Evolutionary conservation across 1,284 basidiomycete genomes (phyloP).

Genomic region (Leccinum fallax): DNA sequence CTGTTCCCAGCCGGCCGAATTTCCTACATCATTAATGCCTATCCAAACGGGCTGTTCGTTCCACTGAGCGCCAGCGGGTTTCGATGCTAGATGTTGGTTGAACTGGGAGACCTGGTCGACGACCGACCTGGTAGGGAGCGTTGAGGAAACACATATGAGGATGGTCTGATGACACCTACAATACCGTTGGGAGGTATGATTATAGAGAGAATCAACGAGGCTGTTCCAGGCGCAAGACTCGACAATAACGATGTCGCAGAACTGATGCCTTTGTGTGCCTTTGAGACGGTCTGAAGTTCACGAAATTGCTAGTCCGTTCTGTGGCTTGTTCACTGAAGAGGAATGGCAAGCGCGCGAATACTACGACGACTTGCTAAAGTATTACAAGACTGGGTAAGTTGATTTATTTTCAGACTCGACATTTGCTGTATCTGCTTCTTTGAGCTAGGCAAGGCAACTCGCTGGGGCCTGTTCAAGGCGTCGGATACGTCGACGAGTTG

Average conservation of each 20-base stretch:
- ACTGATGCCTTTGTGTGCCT: conserved; percentile 78
- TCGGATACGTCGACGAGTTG: conserved; percentile 86
- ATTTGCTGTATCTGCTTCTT: conserved; percentile 1
- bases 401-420: neutral
- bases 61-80: conserved; percentile 56
- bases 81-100: conserved; percentile 50
- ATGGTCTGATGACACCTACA: neutral
- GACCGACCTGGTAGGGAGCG: conserved; percentile 42
- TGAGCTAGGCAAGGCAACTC: conserved; percentile 58
- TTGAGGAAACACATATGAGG: neutral
- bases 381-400: conserved; percentile 68
- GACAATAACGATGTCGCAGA: conserved; percentile 56
- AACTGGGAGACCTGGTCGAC: conserved; percentile 66
- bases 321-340: conserved; percentile 59
- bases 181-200: conserved; percentile 61
- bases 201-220: conserved; percentile 59
- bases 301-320: conserved; percentile 65
- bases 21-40: conserved; percentile 66
- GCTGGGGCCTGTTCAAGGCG: conserved; percentile 74
- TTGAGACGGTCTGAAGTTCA: conserved; percentile 64
- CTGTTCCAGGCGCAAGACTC: conserved; percentile 64
- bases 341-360: conserved; percentile 74
- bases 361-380: conserved; percentile 74
- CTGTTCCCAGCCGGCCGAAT: conserved; percentile 54
- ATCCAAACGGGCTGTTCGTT: conserved; percentile 51